Percentiles rank a stretch among this genome's conserved stretches.
Conservation (phyloP, 768 basidiomycete species). For the Xerocomus potaroensis region DNA sequence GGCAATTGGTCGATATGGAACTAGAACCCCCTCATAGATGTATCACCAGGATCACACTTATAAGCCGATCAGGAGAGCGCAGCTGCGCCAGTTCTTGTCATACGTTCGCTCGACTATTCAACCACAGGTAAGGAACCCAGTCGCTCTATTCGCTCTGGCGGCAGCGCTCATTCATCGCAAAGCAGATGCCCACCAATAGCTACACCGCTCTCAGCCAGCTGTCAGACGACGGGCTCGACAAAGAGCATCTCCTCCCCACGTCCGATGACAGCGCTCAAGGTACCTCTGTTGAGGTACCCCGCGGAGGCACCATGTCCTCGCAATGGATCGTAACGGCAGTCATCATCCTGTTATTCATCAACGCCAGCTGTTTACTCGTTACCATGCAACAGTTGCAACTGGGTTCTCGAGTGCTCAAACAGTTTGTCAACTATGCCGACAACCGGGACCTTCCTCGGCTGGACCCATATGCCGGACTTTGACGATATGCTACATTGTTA, state of each 20-base stretch:
- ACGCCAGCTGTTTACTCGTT: conserved; percentile 19
- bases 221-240: conserved; percentile 14
- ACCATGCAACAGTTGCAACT: conserved; percentile 14
- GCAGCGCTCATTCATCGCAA: background rate
- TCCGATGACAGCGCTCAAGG: conserved; percentile 1
- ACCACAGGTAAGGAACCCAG: too few relatives aligned
- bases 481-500: conserved; percentile 1
- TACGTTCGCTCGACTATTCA: too few relatives aligned
- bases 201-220: conserved; percentile 9
- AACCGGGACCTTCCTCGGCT: conserved; percentile 28
- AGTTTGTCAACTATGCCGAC: conserved; percentile 18
- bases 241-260: conserved; percentile 1
- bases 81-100: too few relatives aligned
- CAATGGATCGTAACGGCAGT: conserved; percentile 15
- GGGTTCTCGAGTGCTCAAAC: conserved; percentile 14
- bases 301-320: background rate
- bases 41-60: too few relatives aligned
- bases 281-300: conserved; percentile 5
- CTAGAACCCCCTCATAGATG: too few relatives aligned
- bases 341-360: conserved; percentile 21
- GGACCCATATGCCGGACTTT: conserved; percentile 30
- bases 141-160: too few relatives aligned
- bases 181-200: conserved; percentile 16
- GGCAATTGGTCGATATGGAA: too few relatives aligned
- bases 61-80: too few relatives aligned